phyloP scores from a whole-genome alignment of 179 eudicot species.

The Carnegiea gigantea region DNA sequence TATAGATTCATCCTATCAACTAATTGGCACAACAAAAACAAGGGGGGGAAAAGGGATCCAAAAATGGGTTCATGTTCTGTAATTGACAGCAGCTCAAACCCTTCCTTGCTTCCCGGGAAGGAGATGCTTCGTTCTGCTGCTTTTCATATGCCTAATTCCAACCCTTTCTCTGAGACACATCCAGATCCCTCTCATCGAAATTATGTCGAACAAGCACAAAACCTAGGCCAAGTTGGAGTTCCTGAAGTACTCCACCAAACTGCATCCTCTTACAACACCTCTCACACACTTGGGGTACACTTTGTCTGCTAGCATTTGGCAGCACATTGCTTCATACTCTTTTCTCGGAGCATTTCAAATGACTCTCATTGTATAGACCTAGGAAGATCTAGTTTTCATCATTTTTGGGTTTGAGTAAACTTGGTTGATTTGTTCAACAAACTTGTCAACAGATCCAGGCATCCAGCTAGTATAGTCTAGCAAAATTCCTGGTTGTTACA shows the following conservation, averaged over 20 bases:
- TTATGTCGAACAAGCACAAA: not conserved
- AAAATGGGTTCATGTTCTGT: slow-evolving; percentile 17
- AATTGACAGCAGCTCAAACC: not conserved
- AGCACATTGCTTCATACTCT: too few relatives aligned
- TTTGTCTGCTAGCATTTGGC: not conserved
- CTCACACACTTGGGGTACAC: slow-evolving; percentile 14
- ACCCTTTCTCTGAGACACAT: slow-evolving; percentile 18
- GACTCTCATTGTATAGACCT: not conserved
- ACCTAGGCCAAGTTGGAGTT: not conserved
- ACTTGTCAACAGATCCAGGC: too few relatives aligned
- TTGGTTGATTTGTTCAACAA: not conserved
- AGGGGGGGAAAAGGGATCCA: not conserved
- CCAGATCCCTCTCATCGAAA: not conserved
- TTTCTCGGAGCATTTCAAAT: too few relatives aligned
- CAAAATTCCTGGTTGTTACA: not conserved
- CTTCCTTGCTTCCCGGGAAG: slow-evolving; percentile 25
- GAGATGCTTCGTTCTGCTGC: slow-evolving; percentile 36
- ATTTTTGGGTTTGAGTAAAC: not conserved
- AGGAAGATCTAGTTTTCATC: not conserved
- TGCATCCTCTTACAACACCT: too few relatives aligned
- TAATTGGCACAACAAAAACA: not conserved
- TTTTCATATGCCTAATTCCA: slow-evolving; percentile 26
- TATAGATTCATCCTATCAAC: not conserved
- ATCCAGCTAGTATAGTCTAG: not conserved
- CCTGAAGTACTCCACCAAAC: not conserved